phyloP scores from a whole-genome alignment of 2,329 filamentous ascomycete species.

The Colletotrichum sp. region DNA sequence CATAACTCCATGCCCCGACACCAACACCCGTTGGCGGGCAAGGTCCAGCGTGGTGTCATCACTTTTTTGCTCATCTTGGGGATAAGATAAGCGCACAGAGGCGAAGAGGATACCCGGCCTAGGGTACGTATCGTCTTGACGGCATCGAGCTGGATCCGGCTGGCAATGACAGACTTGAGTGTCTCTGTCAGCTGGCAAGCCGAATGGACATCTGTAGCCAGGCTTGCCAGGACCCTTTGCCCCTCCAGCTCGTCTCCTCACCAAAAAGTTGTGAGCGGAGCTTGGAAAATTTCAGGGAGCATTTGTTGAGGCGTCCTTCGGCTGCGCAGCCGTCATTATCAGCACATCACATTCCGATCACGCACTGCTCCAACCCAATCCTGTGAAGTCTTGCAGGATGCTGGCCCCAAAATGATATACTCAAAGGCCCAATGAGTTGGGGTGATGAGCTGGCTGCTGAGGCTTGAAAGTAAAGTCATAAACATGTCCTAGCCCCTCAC shows the following conservation, averaged over 20 bases:
- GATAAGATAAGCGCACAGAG: not conserved
- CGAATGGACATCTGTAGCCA: not conserved
- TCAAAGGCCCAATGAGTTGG: not conserved
- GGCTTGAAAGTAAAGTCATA: not conserved
- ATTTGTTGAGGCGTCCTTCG: constrained; percentile 12
- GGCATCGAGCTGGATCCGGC: not conserved
- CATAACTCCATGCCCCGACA: not conserved
- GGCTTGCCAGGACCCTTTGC: not conserved
- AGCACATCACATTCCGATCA: not conserved
- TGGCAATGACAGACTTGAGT: not conserved
- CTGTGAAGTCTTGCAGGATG: not conserved
- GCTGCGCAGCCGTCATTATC: not conserved
- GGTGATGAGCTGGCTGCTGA: not conserved
- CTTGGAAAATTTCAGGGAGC: not conserved
- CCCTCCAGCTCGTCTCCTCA: not conserved
- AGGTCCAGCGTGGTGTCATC: not conserved
- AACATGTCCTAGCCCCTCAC: not conserved
- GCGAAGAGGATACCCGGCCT: not conserved
- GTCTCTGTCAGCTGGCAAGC: not conserved
- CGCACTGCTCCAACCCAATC: not conserved
- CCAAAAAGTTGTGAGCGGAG: constrained; percentile 14
- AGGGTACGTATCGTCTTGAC: not conserved
- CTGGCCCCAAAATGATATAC: not conserved
- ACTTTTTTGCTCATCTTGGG: not conserved
- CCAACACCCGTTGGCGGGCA: not conserved